A percentile compares a stretch with the other conserved stretches of the same genome.
These are phyloP conservation scores for Volvox reticuliferus DNA, from an alignment of 139 green algal species.

Conservation along the genomic window DNA sequence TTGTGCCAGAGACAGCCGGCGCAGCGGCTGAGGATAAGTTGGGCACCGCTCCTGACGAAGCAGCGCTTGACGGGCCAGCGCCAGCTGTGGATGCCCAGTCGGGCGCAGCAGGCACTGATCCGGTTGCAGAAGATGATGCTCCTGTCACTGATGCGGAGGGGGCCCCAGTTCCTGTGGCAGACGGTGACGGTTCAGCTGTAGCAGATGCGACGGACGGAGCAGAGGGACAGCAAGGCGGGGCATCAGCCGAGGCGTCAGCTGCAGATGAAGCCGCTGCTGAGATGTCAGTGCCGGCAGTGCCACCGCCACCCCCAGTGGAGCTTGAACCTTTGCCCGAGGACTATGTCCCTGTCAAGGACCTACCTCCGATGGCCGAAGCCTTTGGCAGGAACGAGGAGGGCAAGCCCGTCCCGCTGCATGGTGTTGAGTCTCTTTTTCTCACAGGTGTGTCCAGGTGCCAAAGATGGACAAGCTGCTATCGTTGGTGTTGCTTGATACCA, in stretches of 20 bases:
- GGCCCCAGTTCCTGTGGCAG: background rate
- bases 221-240: background rate
- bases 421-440: slow-evolving; percentile 70
- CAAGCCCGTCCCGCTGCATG: slow-evolving; percentile 59
- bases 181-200: background rate
- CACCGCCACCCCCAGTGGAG: slow-evolving; percentile 41
- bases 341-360: slow-evolving; percentile 59
- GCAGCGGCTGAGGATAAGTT: background rate
- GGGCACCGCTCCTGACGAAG: background rate
- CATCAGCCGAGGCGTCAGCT: background rate
- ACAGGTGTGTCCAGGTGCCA: slow-evolving; percentile 53
- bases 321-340: slow-evolving; percentile 46
- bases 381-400: slow-evolving; percentile 64
- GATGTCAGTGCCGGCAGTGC: background rate
- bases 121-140: background rate
- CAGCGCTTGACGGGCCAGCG: background rate
- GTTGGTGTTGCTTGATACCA: no score
- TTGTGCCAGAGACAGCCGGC: slow-evolving; percentile 11
- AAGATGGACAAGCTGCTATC: no score
- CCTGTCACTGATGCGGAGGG: background rate
- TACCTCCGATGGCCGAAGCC: slow-evolving; percentile 53
- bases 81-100: background rate
- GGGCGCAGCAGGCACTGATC: background rate
- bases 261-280: background rate
- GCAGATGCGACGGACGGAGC: background rate